Base-by-base conservation (phyloP, 352 stramenopile genomes). In the Pythium periplocum region DNA sequence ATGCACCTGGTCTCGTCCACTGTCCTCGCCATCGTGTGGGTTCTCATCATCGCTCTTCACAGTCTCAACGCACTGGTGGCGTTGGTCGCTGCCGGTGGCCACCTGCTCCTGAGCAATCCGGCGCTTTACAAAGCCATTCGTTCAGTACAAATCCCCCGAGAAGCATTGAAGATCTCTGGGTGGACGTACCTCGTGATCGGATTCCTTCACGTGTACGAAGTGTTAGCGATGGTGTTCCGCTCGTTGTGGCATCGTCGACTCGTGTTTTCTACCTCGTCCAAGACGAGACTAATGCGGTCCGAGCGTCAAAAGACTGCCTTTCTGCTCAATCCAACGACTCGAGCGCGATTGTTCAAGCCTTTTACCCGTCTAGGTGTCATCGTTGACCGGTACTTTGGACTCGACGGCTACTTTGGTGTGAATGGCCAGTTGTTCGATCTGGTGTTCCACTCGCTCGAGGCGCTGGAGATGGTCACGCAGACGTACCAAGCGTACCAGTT, bases 401-500 rank as follows among this genome's bases (percentile, higher is more conserved):
- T 11, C 49, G 52, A 58, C 43, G 45, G 60, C 42, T 45, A 41
- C 37, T 73, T 57, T 17, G 53, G 43, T 2, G 7, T 60, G 37
- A 47, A 62, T 38, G 45, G 51, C 17, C 4, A 48, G 44, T 48
- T 40, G 4, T 53, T 65, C 26, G 51, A 61, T 9, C 26, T 35
- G 5, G 34, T 8, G 4, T 64, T 64, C 41, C 7, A 41, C 10
- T 26, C 51, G 6, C 62, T 57, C 17, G 53, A 70, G 44, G 51
- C 26, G 6, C 12, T 51, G 2, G 62, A 70, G 47, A 57, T 70
- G 32, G 2, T 53, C 0, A 32, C 61, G 42, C 62, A 70, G 44
- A 64, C 54, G 17, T 70, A 66, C 50, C 57, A 69, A 17, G 49
- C 53, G 12, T 58, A 58, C 40, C 33, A 57, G 17, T 33, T 69